Evolutionary conservation across 495 filamentous ascomycete genomes (phyloP).

Genomic region (Oleoguttula mirabilis): DNA sequence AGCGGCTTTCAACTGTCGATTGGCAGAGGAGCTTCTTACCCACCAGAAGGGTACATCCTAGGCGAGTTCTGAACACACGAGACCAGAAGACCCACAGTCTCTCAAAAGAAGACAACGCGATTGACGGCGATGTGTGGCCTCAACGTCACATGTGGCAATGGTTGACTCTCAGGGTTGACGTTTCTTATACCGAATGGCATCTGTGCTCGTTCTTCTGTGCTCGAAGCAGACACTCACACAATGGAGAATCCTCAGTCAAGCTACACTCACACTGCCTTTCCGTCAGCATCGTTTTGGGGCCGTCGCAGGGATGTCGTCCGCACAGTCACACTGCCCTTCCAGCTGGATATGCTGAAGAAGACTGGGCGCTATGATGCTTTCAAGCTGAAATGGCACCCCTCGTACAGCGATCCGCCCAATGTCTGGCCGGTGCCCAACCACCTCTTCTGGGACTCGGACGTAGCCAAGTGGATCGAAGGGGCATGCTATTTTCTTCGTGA

Average conservation of each 20-base stretch:
- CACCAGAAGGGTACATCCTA: too few species aligned
- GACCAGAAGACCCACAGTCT: too few species aligned
- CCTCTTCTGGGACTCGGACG: constrained; percentile 49
- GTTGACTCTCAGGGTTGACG: too few species aligned
- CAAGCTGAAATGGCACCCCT: constrained; percentile 39
- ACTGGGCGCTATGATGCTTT: constrained; percentile 47
- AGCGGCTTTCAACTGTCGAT: too few species aligned
- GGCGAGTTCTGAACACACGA: too few species aligned
- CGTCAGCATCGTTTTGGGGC: background rate
- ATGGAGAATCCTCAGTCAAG: background rate
- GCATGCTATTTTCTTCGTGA: constrained; percentile 43
- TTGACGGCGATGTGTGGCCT: too few species aligned
- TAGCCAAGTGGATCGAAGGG: constrained; percentile 50
- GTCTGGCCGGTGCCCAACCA: constrained; percentile 39
- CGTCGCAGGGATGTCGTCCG: background rate
- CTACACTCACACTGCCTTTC: background rate
- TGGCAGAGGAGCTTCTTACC: too few species aligned
- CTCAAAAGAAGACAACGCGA: too few species aligned
- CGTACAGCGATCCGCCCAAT: constrained; percentile 36
- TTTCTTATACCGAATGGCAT: too few species aligned
- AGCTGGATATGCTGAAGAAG: constrained; percentile 40
- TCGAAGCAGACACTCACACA: too few species aligned
- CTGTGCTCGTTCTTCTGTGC: too few species aligned
- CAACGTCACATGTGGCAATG: too few species aligned
- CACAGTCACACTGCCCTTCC: constrained; percentile 10